Conservation (phyloP, 805 yeast genomes). For the Barnettozyma sp. region DNA sequence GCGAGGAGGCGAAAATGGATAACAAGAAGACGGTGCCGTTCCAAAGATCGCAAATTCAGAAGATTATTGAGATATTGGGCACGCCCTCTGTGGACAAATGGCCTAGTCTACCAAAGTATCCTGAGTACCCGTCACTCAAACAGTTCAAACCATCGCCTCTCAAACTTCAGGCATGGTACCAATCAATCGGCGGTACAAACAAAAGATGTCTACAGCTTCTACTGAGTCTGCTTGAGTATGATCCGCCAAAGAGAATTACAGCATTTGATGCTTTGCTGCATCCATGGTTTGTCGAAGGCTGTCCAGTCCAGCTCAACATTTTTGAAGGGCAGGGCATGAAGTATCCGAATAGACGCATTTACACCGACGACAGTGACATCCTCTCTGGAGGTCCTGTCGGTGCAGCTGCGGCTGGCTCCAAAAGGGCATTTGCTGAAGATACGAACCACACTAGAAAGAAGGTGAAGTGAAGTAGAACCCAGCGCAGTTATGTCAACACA, state of each 20-base stretch:
- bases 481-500: not conserved
- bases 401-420: slow-evolving; percentile 25
- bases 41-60: slow-evolving; percentile 86
- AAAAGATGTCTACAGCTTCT: slow-evolving; percentile 61
- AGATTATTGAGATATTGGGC: slow-evolving; percentile 89
- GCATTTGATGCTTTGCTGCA: slow-evolving; percentile 74
- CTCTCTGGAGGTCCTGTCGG: slow-evolving; percentile 19
- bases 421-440: slow-evolving; percentile 23
- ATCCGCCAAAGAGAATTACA: slow-evolving; percentile 72
- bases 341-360: slow-evolving; percentile 83
- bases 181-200: slow-evolving; percentile 69
- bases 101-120: slow-evolving; percentile 74
- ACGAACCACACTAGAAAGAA: slow-evolving; percentile 23
- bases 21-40: slow-evolving; percentile 90
- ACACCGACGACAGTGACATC: slow-evolving; percentile 82
- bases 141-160: slow-evolving; percentile 52
- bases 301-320: slow-evolving; percentile 65
- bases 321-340: slow-evolving; percentile 67
- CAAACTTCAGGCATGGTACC: slow-evolving; percentile 79
- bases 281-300: slow-evolving; percentile 67
- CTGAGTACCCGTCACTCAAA: slow-evolving; percentile 68
- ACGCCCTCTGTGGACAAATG: slow-evolving; percentile 75
- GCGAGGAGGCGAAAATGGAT: slow-evolving; percentile 96
- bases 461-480: slow-evolving; percentile 14
- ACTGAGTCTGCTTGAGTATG: slow-evolving; percentile 63